These are phyloP conservation scores for Typha latifolia DNA, from an alignment of 176 grass and related monocot species.

Conservation along the genomic window DNA sequence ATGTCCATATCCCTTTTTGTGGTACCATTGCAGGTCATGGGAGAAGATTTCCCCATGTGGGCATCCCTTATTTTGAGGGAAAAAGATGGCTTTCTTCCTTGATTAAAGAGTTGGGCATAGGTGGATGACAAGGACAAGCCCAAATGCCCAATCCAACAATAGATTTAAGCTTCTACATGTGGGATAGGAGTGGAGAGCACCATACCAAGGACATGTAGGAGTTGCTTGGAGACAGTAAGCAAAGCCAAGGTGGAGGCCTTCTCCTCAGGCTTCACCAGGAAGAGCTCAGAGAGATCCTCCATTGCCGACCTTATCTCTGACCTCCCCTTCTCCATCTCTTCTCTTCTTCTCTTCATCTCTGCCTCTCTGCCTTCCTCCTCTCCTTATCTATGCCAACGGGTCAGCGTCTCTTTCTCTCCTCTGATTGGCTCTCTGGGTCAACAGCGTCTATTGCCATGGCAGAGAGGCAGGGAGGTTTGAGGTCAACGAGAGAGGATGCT, in stretches of 20 bases:
- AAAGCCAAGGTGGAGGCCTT: constrained; percentile 50
- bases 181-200: background rate
- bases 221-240: constrained; percentile 51
- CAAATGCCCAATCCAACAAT: no score
- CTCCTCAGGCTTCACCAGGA: constrained; percentile 22
- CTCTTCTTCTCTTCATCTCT: constrained; percentile 38
- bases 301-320: constrained; percentile 55
- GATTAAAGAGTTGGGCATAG: no score
- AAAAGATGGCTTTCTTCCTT: no score
- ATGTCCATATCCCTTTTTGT: background rate
- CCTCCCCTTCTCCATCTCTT: constrained; percentile 47
- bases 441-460: background rate
- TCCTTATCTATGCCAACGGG: background rate
- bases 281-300: constrained; percentile 41
- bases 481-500: constrained; percentile 20
- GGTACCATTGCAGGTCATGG: no score
- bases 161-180: background rate
- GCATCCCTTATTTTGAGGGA: no score
- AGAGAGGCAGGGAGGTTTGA: background rate
- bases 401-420: constrained; percentile 7
- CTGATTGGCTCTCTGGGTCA: background rate
- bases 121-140: no score
- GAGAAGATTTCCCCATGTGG: no score
- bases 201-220: constrained; percentile 73
- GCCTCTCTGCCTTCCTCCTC: constrained; percentile 17